Evolutionary conservation across 306 rosid species (phyloP), one percentile per base, ranked within the genome.

Genomic region (Rosa multiflora): DNA sequence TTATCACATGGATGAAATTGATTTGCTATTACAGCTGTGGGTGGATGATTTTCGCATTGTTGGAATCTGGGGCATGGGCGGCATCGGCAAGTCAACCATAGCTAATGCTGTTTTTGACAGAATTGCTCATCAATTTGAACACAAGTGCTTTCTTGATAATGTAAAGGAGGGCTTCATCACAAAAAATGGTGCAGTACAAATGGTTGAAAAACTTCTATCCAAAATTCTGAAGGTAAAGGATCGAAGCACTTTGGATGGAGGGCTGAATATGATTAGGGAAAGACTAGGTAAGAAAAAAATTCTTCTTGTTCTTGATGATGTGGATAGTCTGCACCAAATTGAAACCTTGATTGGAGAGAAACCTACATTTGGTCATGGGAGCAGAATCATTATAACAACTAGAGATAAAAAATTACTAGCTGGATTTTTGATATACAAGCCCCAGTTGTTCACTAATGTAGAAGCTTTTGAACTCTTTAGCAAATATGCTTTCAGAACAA

Each of bases 21-120:
- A 70, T 10, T 40, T 17, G 46, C 48, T 69, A 15, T 15, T 58
- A 0, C 0, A 56, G 4, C 1, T 0, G 2, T 39, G 6, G 17
- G 6, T 37, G 61, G 67, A 69, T 53, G 72, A 81, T 48, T 26
- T 35, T 26, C 72, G 69, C 2, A 42, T 75, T 21, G 55, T 75
- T 68, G 80, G 84, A 20, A 81, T 81, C 6, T 75, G 80, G 67
- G 84, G 84, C 17, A 81, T 81, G 84, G 76, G 84, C 1, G 78
- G 82, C 18, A 37, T 79, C 0, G 82, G 82, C 2, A 72, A 79
- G 35, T 29, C 77, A 5, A 79, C 77, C 2, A 61, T 79, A 2
- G 73, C 77, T 0, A 4, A 5, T 5, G 64, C 37, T 12, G 23
- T 72, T 32, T 71, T 10, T 15, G 11, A 21, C 0, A 39, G 17